Evolutionary conservation across 2,329 filamentous ascomycete species (phyloP).

Genomic region (Tolypocladium endophyticum): DNA sequence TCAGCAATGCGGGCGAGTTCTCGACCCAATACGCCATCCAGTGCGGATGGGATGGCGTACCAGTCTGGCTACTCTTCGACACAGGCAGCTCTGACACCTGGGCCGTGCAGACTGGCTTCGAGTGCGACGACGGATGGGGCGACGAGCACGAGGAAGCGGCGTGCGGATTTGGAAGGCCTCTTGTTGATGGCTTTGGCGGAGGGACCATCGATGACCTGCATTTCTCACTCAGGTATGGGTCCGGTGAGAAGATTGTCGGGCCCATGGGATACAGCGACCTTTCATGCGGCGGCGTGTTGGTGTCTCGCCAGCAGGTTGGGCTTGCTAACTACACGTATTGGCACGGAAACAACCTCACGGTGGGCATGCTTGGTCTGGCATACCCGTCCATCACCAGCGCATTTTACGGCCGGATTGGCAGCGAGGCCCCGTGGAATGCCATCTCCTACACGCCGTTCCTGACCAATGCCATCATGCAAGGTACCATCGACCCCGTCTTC

Average conservation of each 20-base stretch:
- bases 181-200: slow-evolving; percentile 28
- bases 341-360: slow-evolving; percentile 40
- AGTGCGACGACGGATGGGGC: slow-evolving; percentile 28
- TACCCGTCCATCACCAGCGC: slow-evolving; percentile 39
- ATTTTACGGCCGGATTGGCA: slow-evolving; percentile 27
- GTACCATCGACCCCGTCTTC: slow-evolving; percentile 33
- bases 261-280: slow-evolving; percentile 37
- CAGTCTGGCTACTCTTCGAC: slow-evolving; percentile 34
- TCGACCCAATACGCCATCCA: slow-evolving; percentile 32
- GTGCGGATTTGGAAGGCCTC: slow-evolving; percentile 31
- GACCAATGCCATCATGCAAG: slow-evolving; percentile 35
- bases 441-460: slow-evolving; percentile 37
- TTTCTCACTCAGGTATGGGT: slow-evolving; percentile 35
- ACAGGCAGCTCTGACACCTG: slow-evolving; percentile 43
- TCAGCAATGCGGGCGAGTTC: slow-evolving; percentile 24
- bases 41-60: slow-evolving; percentile 26
- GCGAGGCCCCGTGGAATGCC: slow-evolving; percentile 26
- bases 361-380: slow-evolving; percentile 39
- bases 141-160: slow-evolving; percentile 15
- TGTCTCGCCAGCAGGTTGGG: slow-evolving; percentile 34
- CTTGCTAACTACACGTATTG: slow-evolving; percentile 39
- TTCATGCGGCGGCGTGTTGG: slow-evolving; percentile 31
- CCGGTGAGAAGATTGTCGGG: slow-evolving; percentile 36
- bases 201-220: slow-evolving; percentile 29
- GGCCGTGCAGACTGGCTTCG: slow-evolving; percentile 29